A percentile compares a stretch with the other conserved stretches of the same genome.
Conservation (phyloP, 768 basidiomycete species). For the Agaricus bisporus region DNA sequence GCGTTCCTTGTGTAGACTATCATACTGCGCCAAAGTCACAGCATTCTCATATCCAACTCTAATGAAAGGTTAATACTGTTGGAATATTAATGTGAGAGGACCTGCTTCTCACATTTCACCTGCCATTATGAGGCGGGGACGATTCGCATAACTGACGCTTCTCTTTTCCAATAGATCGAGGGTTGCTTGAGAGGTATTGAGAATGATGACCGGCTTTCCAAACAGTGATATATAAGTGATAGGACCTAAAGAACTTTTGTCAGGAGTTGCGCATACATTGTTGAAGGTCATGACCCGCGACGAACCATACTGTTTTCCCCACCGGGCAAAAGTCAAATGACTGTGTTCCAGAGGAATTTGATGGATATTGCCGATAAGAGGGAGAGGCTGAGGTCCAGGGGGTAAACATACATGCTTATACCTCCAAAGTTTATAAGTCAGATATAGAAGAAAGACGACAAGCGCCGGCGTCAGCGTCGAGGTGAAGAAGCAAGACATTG, state of each 20-base stretch:
- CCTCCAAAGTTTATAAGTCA: not conserved
- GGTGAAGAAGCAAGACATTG: not conserved
- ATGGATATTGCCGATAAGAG: constrained; percentile 6
- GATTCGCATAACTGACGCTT: constrained; percentile 24
- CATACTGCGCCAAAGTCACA: constrained; percentile 5
- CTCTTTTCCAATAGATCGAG: constrained; percentile 26
- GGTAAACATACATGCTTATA: not conserved
- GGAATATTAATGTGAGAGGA: not conserved
- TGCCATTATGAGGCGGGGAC: constrained; percentile 25
- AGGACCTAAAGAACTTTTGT: not conserved
- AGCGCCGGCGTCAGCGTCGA: not conserved
- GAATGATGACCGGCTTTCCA: constrained; percentile 10
- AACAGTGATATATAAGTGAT: constrained; percentile 2
- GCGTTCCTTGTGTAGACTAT: constrained; percentile 2
- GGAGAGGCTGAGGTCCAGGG: constrained; percentile 3
- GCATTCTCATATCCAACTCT: constrained; percentile 10
- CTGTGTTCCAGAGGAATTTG: not conserved
- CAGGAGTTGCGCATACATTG: not conserved
- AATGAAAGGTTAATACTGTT: not conserved
- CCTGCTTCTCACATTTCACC: constrained; percentile 18
- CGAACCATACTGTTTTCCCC: constrained; percentile 7
- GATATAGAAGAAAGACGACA: not conserved
- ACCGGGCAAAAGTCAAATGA: not conserved
- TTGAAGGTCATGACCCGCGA: not conserved
- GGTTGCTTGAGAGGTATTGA: constrained; percentile 21